These are phyloP conservation scores for Selaginella moellendorffii DNA, from an alignment of 75 land plant species.

Conservation along the genomic window DNA sequence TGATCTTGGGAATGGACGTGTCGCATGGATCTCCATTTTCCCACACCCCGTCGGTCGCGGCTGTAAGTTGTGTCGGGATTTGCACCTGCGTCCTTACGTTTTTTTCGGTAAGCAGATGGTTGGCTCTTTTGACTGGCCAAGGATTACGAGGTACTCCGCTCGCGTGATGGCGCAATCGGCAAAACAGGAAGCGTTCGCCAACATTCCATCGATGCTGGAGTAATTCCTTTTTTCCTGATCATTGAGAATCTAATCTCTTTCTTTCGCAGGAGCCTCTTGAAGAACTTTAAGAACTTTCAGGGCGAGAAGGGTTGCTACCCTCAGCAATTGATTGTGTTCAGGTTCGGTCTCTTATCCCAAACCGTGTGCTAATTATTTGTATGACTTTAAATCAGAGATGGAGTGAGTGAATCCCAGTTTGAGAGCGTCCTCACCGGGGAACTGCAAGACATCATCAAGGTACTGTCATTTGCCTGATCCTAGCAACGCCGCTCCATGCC, in stretches of 20 bases:
- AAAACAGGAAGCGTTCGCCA: slow-evolving; percentile 80
- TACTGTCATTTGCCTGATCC: slow-evolving; percentile 2
- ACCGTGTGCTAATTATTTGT: background rate
- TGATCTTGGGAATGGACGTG: slow-evolving; percentile 94
- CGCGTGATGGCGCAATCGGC: slow-evolving; percentile 57
- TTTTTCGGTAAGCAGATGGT: slow-evolving; percentile 75
- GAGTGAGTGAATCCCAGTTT: slow-evolving; percentile 87
- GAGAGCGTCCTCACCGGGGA: slow-evolving; percentile 67
- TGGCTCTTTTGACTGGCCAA: slow-evolving; percentile 74
- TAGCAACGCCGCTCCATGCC: background rate
- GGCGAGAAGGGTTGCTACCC: slow-evolving; percentile 35
- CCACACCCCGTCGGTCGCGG: slow-evolving; percentile 84
- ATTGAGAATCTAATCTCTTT: background rate
- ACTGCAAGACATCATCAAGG: slow-evolving; percentile 52
- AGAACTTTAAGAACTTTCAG: slow-evolving; percentile 42
- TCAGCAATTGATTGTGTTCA: slow-evolving; percentile 60
- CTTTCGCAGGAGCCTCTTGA: slow-evolving; percentile 42
- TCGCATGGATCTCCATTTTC: slow-evolving; percentile 91
- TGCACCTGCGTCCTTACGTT: no score
- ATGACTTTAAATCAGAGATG: slow-evolving; percentile 40
- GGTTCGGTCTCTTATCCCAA: slow-evolving; percentile 23
- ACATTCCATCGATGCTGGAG: no score
- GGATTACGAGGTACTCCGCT: slow-evolving; percentile 54
- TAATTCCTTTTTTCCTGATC: background rate
- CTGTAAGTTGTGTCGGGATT: no score